Percentiles rank a stretch among this genome's conserved stretches.
These are phyloP conservation scores for Apostasia ramifera DNA, from an alignment of 106 monocot genomes.

Conservation along the genomic window DNA sequence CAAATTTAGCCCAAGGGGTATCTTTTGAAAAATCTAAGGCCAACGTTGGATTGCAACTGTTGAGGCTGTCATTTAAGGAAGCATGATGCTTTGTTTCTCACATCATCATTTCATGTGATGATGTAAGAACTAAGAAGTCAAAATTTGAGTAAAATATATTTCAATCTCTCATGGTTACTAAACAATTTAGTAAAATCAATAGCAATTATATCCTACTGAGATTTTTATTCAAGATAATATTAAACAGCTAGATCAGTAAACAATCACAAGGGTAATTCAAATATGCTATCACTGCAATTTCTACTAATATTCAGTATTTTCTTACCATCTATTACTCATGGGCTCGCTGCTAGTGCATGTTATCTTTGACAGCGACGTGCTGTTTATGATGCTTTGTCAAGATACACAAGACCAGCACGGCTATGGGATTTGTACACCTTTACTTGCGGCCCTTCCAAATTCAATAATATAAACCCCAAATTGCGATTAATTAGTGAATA, in stretches of 20 bases:
- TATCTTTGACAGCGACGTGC: conserved; percentile 55
- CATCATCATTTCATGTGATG: background rate
- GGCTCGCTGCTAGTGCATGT: too few species aligned
- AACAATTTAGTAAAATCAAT: background rate
- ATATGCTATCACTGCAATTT: background rate
- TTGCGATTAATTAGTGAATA: conserved; percentile 71
- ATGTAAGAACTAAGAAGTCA: background rate
- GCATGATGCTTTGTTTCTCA: too few species aligned
- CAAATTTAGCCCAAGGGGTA: background rate
- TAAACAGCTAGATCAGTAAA: background rate
- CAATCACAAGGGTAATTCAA: background rate
- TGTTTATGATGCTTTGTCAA: conserved; percentile 63
- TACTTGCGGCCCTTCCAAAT: conserved; percentile 64
- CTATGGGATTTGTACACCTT: conserved; percentile 82
- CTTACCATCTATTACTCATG: too few species aligned
- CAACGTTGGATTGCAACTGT: too few species aligned
- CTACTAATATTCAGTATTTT: background rate
- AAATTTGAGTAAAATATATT: background rate
- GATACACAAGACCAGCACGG: conserved; percentile 50
- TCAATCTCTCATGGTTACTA: background rate
- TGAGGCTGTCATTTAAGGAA: too few species aligned
- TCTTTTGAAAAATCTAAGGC: background rate
- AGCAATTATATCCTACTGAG: background rate
- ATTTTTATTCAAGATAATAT: background rate
- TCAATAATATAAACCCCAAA: conserved; percentile 54